Evolutionary conservation across 176 grass and related monocot genomes (phyloP).

Genomic region (Chloris gayana): DNA sequence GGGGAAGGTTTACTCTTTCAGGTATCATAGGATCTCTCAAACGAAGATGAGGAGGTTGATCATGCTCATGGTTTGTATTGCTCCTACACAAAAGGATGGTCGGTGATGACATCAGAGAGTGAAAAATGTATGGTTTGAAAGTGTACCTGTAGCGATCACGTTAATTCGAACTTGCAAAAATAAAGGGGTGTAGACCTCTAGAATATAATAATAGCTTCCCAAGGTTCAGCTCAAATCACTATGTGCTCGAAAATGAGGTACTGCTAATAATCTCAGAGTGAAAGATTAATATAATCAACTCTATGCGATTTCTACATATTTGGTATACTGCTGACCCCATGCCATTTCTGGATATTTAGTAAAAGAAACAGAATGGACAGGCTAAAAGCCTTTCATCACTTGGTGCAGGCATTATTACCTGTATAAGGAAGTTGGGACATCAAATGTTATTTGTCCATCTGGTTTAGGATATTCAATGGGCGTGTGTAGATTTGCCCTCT

Average conservation of each 20-base stretch:
- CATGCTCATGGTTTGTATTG: conserved; percentile 97
- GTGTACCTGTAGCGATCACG: background rate
- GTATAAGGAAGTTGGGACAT: conserved; percentile 92
- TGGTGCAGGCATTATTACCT: conserved; percentile 49
- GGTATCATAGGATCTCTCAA: conserved; percentile 73
- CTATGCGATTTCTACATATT: background rate
- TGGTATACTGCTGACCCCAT: background rate
- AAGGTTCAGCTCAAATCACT: background rate
- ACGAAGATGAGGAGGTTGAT: conserved; percentile 91
- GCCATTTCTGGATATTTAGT: no score
- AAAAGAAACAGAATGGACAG: background rate
- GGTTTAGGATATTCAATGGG: conserved; percentile 79
- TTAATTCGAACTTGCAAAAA: background rate
- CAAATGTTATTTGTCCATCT: conserved; percentile 84
- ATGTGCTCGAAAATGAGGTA: background rate
- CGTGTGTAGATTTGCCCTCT: conserved; percentile 63
- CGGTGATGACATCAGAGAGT: background rate
- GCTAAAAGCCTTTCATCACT: background rate
- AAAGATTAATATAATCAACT: background rate
- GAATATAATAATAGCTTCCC: background rate
- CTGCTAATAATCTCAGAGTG: background rate
- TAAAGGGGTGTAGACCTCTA: background rate
- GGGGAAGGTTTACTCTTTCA: conserved; percentile 73
- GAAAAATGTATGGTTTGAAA: background rate
- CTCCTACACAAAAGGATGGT: conserved; percentile 64